Percentiles rank a stretch among this genome's conserved stretches.
phyloP scores from a whole-genome alignment of 2,329 filamentous ascomycete species.

The Ophiosphaerella herpotricha region DNA sequence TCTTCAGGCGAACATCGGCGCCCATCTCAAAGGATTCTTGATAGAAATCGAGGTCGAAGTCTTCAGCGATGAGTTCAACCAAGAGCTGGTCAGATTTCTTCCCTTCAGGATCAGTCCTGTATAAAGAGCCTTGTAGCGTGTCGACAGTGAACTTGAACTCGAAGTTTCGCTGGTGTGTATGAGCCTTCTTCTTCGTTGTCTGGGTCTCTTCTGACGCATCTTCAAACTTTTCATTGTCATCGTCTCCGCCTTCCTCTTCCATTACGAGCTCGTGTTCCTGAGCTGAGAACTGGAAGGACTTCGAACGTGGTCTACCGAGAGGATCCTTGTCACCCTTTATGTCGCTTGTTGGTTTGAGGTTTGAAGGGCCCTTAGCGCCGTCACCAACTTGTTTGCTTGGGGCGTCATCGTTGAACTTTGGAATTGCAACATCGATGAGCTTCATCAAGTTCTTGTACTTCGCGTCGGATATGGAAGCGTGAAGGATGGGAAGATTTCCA shows the following conservation, averaged over 20 bases:
- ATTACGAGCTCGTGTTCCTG: slow-evolving; percentile 78
- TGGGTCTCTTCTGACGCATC: slow-evolving; percentile 66
- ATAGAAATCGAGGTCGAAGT: slow-evolving; percentile 86
- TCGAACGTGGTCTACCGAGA: slow-evolving; percentile 63
- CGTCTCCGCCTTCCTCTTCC: slow-evolving; percentile 70
- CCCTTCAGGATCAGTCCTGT: slow-evolving; percentile 79
- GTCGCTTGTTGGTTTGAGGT: slow-evolving; percentile 43
- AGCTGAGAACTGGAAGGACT: slow-evolving; percentile 74
- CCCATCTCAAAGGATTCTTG: slow-evolving; percentile 90
- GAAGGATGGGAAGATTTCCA: slow-evolving; percentile 87
- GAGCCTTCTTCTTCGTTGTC: slow-evolving; percentile 47
- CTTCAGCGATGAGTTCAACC: slow-evolving; percentile 87
- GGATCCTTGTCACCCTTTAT: slow-evolving; percentile 36
- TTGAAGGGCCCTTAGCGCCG: slow-evolving; percentile 41
- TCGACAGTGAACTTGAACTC: slow-evolving; percentile 98
- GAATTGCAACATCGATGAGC: slow-evolving; percentile 92
- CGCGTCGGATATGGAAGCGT: slow-evolving; percentile 87
- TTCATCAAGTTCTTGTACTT: slow-evolving; percentile 99
- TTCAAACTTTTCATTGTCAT: slow-evolving; percentile 67
- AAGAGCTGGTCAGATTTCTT: slow-evolving; percentile 78
- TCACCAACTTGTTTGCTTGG: slow-evolving; percentile 44
- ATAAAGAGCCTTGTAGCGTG: slow-evolving; percentile 89
- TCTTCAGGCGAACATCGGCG: slow-evolving; percentile 85
- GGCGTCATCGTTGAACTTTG: slow-evolving; percentile 68
- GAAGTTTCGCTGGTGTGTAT: slow-evolving; percentile 86